Base-by-base conservation (phyloP, 345 rosid species). In the Camelina hispida region DNA sequence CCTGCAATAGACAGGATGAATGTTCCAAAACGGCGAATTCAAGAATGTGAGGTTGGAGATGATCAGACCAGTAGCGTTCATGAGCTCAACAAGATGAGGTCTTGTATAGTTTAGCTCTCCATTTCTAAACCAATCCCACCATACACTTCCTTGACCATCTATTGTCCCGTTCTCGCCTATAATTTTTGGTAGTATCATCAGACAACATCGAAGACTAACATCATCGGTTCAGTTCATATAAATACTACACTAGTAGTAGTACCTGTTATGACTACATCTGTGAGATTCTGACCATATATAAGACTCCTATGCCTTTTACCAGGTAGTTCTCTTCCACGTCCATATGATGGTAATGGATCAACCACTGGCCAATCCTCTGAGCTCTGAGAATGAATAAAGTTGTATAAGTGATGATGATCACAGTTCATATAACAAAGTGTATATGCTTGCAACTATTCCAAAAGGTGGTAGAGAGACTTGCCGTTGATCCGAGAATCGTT, bases 1-100 rank as follows among this genome's bases (percentile, higher is more conserved):
- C 99, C 99, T 95, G 97, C 97, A 90, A 73, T 95, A 95, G 37
- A 95, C 96, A 23, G 99, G 99, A 74, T 95, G 97, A 80, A 95
- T 88, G 70, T 86, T 95, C 99, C 97, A 95, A 80, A 95, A 92
- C 10, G 99, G 99, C 2, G 99, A 91, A 78, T 95, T 86, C 77
- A 88, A 76, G 83, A 95, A 90, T 25, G 97, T 92, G 82, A 92
- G 74, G 80, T 92, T 92, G 38, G 97, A 92, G 84, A 95, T 92
- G 63, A 85, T 71, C 11, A 95, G 78, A 65, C 88, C 90, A 6
- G 88, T 89, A 14, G 97, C 82, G 86, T 92, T 95, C 87, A 92
- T 92, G 73, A 95, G 80, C 84, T 95, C 99, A 61, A 95, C 96
- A 62, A 95, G 87, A 83, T 92, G 97, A 20, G 99, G 99, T 67